phyloP scores from a whole-genome alignment of 83 land plant genomes.

The Thuja plicata region DNA sequence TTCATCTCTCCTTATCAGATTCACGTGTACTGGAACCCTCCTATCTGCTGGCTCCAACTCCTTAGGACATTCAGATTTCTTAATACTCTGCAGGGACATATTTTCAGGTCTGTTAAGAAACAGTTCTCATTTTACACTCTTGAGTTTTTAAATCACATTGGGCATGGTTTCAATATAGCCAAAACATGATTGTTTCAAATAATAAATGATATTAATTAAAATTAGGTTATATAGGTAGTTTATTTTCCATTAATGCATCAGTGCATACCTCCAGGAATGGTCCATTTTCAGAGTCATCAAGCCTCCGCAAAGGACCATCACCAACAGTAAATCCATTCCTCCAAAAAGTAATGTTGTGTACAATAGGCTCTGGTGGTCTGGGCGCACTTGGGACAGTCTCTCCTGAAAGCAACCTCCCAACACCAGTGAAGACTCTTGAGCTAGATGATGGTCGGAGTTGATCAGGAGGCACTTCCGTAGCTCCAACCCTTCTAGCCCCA shows the following conservation, averaged over 20 bases:
- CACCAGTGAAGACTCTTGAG: slow-evolving; percentile 69
- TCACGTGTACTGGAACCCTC: slow-evolving; percentile 62
- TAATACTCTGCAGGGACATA: slow-evolving; percentile 70
- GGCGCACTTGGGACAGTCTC: slow-evolving; percentile 44
- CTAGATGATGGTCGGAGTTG: slow-evolving; percentile 43
- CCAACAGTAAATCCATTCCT: slow-evolving; percentile 90
- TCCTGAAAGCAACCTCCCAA: slow-evolving; percentile 83
- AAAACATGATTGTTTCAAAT: not conserved
- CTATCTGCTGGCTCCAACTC: slow-evolving; percentile 83
- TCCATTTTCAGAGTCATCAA: slow-evolving; percentile 89
- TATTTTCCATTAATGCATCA: not conserved
- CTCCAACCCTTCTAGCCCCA: slow-evolving; percentile 77
- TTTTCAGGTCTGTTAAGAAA: not conserved
- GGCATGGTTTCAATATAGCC: not conserved
- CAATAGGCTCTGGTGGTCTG: slow-evolving; percentile 51
- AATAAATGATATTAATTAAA: not conserved
- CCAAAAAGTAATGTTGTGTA: slow-evolving; percentile 86
- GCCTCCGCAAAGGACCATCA: slow-evolving; percentile 86
- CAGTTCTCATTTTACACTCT: not conserved
- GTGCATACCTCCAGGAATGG: slow-evolving; percentile 65
- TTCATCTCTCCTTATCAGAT: slow-evolving; percentile 71
- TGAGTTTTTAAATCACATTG: not conserved
- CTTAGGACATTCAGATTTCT: slow-evolving; percentile 74
- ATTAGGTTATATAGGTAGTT: not conserved
- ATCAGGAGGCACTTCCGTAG: slow-evolving; percentile 61